Evolutionary conservation across 2,329 filamentous ascomycete genomes (phyloP), one percentile per base, ranked within the genome.

Genomic region (Metarhizium guizhouense): DNA sequence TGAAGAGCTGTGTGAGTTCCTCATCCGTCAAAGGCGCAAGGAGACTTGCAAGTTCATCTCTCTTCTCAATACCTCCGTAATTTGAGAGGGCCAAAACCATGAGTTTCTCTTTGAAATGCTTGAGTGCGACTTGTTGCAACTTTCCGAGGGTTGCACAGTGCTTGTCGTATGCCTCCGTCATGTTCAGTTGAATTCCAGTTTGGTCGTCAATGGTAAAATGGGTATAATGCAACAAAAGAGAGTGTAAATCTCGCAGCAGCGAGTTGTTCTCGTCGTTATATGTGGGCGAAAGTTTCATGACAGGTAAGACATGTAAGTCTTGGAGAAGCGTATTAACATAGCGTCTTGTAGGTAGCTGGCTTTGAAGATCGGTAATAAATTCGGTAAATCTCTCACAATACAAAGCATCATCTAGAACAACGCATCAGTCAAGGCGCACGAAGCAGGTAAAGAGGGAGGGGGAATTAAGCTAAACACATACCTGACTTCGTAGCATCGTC

Each of bases 351-450:
- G 94, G 94, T 51, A 97, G 76, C 69, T 99, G 94, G 65, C 93
- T 96, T 68, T 95, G 85, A 20, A 99, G 74, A 67, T 99, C 94
- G 8, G 88, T 86, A 51, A 99, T 76, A 53, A 99, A 86, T 70
- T 99, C 94, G 53, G 94, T 72, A 60, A 97, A 93, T n/a, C 92
- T 83, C 70, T 97, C 93, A 68, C 90, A 95, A 70, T 96, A 99
- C 14, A 58, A 29, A 32, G 29, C 45, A 47, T 51, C 11, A 11
- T 56, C 56, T 57, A 29, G 13, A 47, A 13, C 10, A 36, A 42
- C 4, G 34, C 20, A 45, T 51, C 30, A 45, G 20, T 20, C 42
- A 25, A 48, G 8, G n/a, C 13, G 34, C 8, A 5, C 29, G 10
- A 34, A 34, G 10, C 10, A 13, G 29, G 14, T 40, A 16, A 11